These are phyloP conservation scores for Diversispora epigaea DNA, from an alignment of 192 early-diverging fungal genomes.

Conservation along the genomic window DNA sequence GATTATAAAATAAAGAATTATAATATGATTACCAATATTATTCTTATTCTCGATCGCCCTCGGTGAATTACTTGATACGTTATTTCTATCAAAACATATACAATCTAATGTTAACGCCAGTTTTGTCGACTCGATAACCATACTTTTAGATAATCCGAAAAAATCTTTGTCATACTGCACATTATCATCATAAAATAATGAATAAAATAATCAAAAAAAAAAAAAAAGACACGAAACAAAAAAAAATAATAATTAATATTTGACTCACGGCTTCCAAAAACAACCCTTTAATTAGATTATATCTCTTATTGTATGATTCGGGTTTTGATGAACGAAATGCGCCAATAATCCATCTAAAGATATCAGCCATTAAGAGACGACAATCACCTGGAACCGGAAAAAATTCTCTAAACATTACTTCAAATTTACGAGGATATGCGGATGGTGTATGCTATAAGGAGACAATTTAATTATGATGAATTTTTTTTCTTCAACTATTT, in stretches of 20 bases:
- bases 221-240: not conserved
- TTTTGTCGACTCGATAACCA: not conserved
- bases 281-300: not conserved
- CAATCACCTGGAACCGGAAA: not conserved
- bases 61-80: not conserved
- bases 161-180: not conserved
- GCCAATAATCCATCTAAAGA: not conserved
- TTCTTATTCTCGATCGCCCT: not conserved
- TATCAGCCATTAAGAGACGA: not conserved
- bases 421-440: not conserved
- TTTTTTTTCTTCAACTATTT: not conserved
- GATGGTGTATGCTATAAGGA: not conserved
- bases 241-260: not conserved
- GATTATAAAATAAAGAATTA: not conserved
- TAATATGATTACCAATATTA: constrained; percentile 5
- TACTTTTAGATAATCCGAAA: not conserved
- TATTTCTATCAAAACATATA: constrained; percentile 4
- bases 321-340: not conserved
- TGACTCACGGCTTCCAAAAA: not conserved
- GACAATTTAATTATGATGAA: not conserved
- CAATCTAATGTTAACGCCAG: constrained; percentile 5
- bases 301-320: not conserved
- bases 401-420: not conserved
- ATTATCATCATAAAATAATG: not conserved
- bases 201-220: not conserved